These are phyloP conservation scores for Aphanomyces cochlioides DNA, from an alignment of 352 stramenopile genomes.

Conservation along the genomic window DNA sequence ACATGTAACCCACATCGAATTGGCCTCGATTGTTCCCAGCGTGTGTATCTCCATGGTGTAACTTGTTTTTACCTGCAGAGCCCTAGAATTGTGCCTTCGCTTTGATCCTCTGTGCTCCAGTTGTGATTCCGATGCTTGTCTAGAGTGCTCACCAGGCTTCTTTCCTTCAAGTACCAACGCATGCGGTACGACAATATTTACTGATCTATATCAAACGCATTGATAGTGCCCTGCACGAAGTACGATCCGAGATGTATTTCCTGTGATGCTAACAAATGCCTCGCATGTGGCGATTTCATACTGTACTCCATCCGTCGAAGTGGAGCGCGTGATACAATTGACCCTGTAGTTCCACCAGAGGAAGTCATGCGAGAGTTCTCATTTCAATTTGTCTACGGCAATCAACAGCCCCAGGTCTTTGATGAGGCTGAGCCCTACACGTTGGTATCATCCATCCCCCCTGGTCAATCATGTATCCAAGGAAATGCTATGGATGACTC, in stretches of 20 bases:
- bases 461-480: conserved; percentile 54
- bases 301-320: conserved; percentile 90
- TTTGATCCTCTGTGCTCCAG: conserved; percentile 84
- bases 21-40: conserved; percentile 77
- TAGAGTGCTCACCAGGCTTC: conserved; percentile 84
- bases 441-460: conserved; percentile 45
- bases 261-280: conserved; percentile 73
- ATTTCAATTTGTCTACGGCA: conserved; percentile 87
- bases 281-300: conserved; percentile 86
- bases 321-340: conserved; percentile 54
- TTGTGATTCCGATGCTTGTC: conserved; percentile 77
- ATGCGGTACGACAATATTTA: conserved; percentile 49
- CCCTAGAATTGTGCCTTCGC: conserved; percentile 39
- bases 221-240: conserved; percentile 64
- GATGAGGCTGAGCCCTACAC: conserved; percentile 65
- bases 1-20: conserved; percentile 62
- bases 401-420: conserved; percentile 83
- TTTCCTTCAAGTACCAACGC: conserved; percentile 58
- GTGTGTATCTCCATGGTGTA: not conserved
- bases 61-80: not conserved
- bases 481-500: conserved; percentile 49
- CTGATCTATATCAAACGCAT: not conserved
- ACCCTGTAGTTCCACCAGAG: conserved; percentile 82
- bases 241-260: conserved; percentile 90
- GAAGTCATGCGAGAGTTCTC: conserved; percentile 88